Evolutionary conservation across 2,329 filamentous ascomycete genomes (phyloP).

Genomic region (Botrytis paeoniae): DNA sequence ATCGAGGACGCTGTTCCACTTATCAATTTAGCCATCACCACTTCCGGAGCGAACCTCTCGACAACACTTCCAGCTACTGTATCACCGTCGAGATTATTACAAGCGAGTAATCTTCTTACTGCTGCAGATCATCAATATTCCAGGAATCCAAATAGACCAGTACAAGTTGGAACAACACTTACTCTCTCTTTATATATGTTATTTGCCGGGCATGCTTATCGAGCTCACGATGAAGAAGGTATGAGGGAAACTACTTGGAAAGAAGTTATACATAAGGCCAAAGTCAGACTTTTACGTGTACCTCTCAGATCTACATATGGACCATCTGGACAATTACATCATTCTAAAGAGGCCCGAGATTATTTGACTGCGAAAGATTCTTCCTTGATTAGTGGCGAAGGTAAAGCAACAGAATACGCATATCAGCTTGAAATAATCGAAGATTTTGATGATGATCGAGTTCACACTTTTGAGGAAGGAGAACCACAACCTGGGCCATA

Average conservation of each 20-base stretch:
- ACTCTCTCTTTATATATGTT: slow-evolving; percentile 91
- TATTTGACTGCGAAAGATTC: slow-evolving; percentile 21
- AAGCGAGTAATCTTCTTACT: slow-evolving; percentile 88
- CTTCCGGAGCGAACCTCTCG: slow-evolving; percentile 83
- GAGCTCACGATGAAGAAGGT: slow-evolving; percentile 40
- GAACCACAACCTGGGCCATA: slow-evolving; percentile 52
- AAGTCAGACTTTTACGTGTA: slow-evolving; percentile 61
- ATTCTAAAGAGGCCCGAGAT: slow-evolving; percentile 16
- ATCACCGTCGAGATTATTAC: slow-evolving; percentile 84
- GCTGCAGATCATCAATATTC: slow-evolving; percentile 82
- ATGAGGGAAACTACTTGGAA: slow-evolving; percentile 70
- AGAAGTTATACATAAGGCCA: slow-evolving; percentile 91
- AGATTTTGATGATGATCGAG: slow-evolving; percentile 66
- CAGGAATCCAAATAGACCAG: slow-evolving; percentile 56
- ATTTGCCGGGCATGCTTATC: slow-evolving; percentile 71
- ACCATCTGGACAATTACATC: slow-evolving; percentile 6
- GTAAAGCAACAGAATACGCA: slow-evolving; percentile 53
- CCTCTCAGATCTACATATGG: slow-evolving; percentile 28
- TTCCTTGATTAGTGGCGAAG: slow-evolving; percentile 29
- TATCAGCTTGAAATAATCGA: slow-evolving; percentile 69
- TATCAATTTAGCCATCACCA: slow-evolving; percentile 90
- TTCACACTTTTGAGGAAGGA: slow-evolving; percentile 63
- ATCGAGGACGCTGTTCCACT: slow-evolving; percentile 92
- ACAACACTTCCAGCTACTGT: slow-evolving; percentile 76
- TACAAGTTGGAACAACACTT: slow-evolving; percentile 86